Evolutionary conservation across 2,329 filamentous ascomycete species (phyloP).

Genomic region (Cladosporium sp.): DNA sequence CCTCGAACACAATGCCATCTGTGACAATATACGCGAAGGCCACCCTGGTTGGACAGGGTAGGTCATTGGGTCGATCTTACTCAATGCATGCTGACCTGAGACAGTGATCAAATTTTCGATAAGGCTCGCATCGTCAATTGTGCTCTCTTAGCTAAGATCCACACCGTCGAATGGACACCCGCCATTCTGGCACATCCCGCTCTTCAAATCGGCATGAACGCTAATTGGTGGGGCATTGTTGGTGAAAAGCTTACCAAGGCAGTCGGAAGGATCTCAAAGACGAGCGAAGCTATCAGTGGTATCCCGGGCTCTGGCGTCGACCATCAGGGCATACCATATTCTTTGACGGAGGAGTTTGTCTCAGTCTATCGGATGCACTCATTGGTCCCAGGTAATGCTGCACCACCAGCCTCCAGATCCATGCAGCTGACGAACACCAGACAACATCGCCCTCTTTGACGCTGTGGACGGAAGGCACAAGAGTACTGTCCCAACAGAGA

Average conservation of each 20-base stretch:
- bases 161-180: constrained; percentile 46
- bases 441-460: constrained; percentile 34
- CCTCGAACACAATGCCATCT: constrained; percentile 43
- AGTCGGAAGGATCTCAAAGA: constrained; percentile 37
- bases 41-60: constrained; percentile 33
- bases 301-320: constrained; percentile 36
- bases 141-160: constrained; percentile 46
- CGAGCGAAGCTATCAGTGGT: constrained; percentile 36
- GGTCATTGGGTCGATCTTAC: not conserved
- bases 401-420: not conserved
- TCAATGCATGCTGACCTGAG: not conserved
- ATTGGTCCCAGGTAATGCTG: constrained; percentile 29
- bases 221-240: constrained; percentile 43
- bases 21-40: constrained; percentile 31
- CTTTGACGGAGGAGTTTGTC: constrained; percentile 41
- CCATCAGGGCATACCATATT: constrained; percentile 36
- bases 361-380: constrained; percentile 41
- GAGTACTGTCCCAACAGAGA: constrained; percentile 26
- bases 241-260: constrained; percentile 38
- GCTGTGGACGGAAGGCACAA: constrained; percentile 24
- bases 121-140: constrained; percentile 41
- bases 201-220: constrained; percentile 39
- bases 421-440: not conserved
- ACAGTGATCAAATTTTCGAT: constrained; percentile 38
- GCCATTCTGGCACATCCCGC: constrained; percentile 42